A percentile compares a stretch with the other conserved stretches of the same genome.
Conservation (phyloP, 345 rosid genomes). For the Salix arbutifolia region DNA sequence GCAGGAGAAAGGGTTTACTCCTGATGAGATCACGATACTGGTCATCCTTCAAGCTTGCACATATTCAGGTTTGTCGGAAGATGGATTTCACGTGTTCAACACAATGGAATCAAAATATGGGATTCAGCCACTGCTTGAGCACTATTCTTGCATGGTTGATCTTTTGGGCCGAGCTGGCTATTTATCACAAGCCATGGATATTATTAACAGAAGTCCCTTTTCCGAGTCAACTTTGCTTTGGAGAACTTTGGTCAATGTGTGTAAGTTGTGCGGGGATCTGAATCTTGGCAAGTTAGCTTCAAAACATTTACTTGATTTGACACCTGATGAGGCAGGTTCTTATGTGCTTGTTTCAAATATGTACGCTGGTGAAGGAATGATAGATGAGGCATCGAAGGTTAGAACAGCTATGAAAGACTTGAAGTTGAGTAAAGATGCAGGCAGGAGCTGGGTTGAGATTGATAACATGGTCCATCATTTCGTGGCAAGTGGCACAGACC, state of each 20-base stretch:
- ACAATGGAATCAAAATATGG: conserved; percentile 22
- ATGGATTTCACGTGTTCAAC: conserved; percentile 23
- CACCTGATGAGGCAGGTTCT: conserved; percentile 30
- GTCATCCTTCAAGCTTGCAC: conserved; percentile 32
- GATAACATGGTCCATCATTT: conserved; percentile 25
- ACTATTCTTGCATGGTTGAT: conserved; percentile 32
- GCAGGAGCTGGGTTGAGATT: conserved; percentile 38
- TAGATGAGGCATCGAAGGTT: conserved; percentile 24
- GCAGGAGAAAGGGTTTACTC: conserved; percentile 17
- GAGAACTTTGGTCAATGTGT: conserved; percentile 29
- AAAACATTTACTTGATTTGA: conserved; percentile 26
- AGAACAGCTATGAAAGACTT: conserved; percentile 31
- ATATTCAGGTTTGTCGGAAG: conserved; percentile 27
- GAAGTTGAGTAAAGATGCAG: conserved; percentile 26
- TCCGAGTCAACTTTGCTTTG: conserved; percentile 22
- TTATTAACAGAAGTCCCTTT: conserved; percentile 23
- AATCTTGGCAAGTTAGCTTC: conserved; percentile 23
- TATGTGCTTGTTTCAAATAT: conserved; percentile 32
- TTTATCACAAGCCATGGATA: conserved; percentile 24
- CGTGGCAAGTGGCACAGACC: conserved; percentile 28
- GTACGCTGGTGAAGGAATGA: conserved; percentile 22
- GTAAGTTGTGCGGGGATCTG: conserved; percentile 20
- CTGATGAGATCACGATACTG: conserved; percentile 26
- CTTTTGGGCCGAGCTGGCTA: conserved; percentile 30
- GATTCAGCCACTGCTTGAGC: conserved; percentile 24